Percentiles rank a stretch among this genome's conserved stretches.
Evolutionary conservation across 176 grass and related monocot species (phyloP).

Genomic region (Oropetium thomaeum): DNA sequence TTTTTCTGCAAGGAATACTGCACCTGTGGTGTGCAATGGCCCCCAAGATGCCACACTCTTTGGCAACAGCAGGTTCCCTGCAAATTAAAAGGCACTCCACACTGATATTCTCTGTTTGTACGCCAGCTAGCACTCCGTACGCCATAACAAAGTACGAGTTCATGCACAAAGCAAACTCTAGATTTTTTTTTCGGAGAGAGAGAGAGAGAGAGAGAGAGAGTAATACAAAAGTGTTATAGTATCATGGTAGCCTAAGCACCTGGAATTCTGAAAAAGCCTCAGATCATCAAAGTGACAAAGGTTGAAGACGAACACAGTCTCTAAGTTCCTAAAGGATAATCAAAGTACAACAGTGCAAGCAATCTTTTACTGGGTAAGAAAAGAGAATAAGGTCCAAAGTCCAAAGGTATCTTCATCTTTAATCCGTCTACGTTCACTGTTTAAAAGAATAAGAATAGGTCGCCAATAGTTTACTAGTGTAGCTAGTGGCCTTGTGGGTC

Average conservation of each 20-base stretch:
- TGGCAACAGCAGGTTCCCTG: conserved; percentile 31
- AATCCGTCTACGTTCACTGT: not conserved
- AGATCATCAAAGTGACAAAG: not conserved
- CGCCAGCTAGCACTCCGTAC: not conserved
- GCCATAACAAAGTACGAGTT: not conserved
- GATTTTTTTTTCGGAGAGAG: too few species aligned
- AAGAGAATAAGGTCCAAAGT: too few species aligned
- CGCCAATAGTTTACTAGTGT: not conserved
- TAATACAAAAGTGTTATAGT: too few species aligned
- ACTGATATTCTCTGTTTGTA: not conserved
- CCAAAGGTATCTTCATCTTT: not conserved
- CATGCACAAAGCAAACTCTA: not conserved
- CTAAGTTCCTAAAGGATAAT: not conserved
- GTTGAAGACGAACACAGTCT: not conserved
- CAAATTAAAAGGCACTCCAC: conserved; percentile 7
- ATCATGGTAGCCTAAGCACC: too few species aligned
- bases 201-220: too few species aligned
- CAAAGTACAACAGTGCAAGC: not conserved
- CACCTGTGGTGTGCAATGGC: conserved; percentile 16
- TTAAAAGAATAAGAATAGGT: not conserved
- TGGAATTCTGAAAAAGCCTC: not conserved
- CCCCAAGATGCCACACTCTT: conserved; percentile 22
- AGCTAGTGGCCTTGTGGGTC: not conserved
- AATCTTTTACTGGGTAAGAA: not conserved
- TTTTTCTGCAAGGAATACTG: not conserved